Evolutionary conservation across 306 rosid genomes (phyloP), one percentile per base, ranked within the genome.

Genomic region (Pueraria montana): DNA sequence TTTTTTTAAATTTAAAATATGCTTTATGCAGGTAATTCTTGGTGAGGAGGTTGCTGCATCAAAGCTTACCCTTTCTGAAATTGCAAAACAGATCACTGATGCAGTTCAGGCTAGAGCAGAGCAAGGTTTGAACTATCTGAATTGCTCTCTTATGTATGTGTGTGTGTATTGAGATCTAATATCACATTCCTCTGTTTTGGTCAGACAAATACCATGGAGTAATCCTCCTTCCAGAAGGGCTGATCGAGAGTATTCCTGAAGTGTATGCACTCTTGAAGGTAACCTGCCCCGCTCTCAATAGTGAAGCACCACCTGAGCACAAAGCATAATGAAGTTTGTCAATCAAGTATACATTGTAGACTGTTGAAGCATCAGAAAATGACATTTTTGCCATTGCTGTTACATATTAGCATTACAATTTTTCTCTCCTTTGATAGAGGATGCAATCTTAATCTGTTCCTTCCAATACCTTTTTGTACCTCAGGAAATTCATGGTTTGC

Each of bases 161-260:
- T 75, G 56, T 8, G 30, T 75, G 40, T 78, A 74, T 50, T 69
- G 50, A 42, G 45, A 38, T 74, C 81, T 32, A 45, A 43, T 53
- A 32, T 84, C 83, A 74, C 62, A 87, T 59, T 43, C 30, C 52
- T 77, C 9, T 68, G 38, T 85, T 82, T 77, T 77, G 58, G 40
- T 63, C 87, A 96, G 98, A 96, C 82, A 96, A 96, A 89, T 84
- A 94, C 84, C 99, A 96, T 72, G 98, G 99, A 58, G 99, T 96
- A 67, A 89, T 96, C 86, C 90, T 96, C 73, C 87, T 96, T 40
- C 98, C 99, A 16, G 99, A 96, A 89, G 99, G 99, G 43, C 91
- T 96, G 52, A 96, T 96, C 53, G 99, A 96, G 91, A 96, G 95
- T 91, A 96, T 96, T 87, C 99, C 99, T 62, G 99, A 96, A 90